These are phyloP conservation scores for Diutina ranongensis DNA, from an alignment of 1,139 yeast genomes.

Conservation along the genomic window DNA sequence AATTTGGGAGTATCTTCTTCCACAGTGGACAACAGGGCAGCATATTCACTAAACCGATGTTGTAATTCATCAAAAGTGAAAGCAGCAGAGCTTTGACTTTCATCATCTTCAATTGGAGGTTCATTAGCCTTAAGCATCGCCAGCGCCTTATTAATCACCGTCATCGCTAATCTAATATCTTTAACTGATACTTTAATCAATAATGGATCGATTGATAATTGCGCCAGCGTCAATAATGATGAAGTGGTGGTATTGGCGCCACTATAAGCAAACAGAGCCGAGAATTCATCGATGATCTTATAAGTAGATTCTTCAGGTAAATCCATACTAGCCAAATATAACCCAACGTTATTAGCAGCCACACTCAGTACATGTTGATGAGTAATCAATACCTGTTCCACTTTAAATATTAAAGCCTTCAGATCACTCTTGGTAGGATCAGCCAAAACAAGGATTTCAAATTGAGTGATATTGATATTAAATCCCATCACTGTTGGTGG, in stretches of 20 bases:
- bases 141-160: slow-evolving; percentile 63
- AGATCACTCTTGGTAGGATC: slow-evolving; percentile 60
- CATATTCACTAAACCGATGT: slow-evolving; percentile 45
- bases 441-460: slow-evolving; percentile 71
- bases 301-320: slow-evolving; percentile 45
- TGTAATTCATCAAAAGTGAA: slow-evolving; percentile 39
- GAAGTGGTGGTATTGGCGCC: slow-evolving; percentile 50
- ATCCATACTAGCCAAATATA: slow-evolving; percentile 76
- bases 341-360: slow-evolving; percentile 71
- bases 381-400: slow-evolving; percentile 65
- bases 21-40: slow-evolving; percentile 24
- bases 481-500: slow-evolving; percentile 27
- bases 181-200: slow-evolving; percentile 73
- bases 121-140: slow-evolving; percentile 12
- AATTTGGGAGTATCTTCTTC: slow-evolving; percentile 10
- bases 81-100: neutral
- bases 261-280: slow-evolving; percentile 66
- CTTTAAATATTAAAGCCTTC: slow-evolving; percentile 84
- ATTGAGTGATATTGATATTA: slow-evolving; percentile 63
- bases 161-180: slow-evolving; percentile 73
- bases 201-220: slow-evolving; percentile 69
- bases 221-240: slow-evolving; percentile 49
- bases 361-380: slow-evolving; percentile 57
- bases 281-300: slow-evolving; percentile 81
- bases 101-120: neutral